Percentiles rank a stretch among this genome's conserved stretches.
These are phyloP conservation scores for Themeda triandra DNA, from an alignment of 176 grass and related monocot genomes.

Conservation along the genomic window DNA sequence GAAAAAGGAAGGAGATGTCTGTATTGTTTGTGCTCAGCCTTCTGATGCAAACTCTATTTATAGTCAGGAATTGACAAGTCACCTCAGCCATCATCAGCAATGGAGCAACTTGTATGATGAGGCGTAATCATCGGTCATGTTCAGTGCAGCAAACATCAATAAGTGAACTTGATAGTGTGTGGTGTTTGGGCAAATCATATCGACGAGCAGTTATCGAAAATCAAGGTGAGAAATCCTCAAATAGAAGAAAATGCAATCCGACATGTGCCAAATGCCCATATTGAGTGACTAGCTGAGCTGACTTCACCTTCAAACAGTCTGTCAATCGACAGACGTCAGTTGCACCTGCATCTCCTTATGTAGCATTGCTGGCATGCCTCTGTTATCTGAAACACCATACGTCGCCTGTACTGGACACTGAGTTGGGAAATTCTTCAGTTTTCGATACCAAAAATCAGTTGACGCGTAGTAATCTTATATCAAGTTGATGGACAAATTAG, in stretches of 20 bases:
- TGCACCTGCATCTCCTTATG: background rate
- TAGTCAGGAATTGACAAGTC: slow-evolving; percentile 7
- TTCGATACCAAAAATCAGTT: background rate
- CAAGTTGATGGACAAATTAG: background rate
- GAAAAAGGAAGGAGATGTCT: background rate
- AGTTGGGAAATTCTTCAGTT: background rate
- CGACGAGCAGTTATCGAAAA: background rate
- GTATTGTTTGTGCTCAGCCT: slow-evolving; percentile 18
- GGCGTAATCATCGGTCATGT: background rate
- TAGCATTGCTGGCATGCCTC: background rate
- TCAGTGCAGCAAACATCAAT: slow-evolving; percentile 16
- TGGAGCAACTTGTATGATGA: background rate
- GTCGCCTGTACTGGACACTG: too few species aligned
- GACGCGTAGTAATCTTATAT: background rate
- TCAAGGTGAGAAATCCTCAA: background rate
- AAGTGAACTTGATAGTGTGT: background rate
- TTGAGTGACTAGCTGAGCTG: background rate
- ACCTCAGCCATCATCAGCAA: background rate
- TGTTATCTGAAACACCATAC: background rate
- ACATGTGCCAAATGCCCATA: background rate
- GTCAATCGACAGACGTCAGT: background rate
- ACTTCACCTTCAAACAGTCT: slow-evolving; percentile 22
- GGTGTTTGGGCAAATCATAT: slow-evolving; percentile 2
- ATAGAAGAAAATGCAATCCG: background rate
- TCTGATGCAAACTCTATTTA: slow-evolving; percentile 18